Conservation (phyloP, 225 moss, liverwort and hornwort genomes). For the Neckera pumila region DNA sequence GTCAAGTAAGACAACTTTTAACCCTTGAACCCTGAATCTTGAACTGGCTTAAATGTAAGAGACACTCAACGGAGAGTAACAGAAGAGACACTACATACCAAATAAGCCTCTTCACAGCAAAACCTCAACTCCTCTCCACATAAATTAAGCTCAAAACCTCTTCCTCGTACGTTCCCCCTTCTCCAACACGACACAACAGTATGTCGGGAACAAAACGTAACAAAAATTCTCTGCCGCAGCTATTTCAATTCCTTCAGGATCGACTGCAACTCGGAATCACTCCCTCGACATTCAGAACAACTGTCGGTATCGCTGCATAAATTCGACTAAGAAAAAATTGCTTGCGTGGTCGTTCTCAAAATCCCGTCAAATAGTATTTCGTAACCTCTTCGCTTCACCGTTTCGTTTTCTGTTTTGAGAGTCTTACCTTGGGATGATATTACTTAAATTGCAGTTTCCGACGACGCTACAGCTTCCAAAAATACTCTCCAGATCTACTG, state of each 20-base stretch:
- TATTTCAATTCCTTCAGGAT: background rate
- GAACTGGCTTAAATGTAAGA: background rate
- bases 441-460: background rate
- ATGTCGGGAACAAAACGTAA: background rate
- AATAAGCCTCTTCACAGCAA: background rate
- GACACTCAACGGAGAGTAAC: background rate
- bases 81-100: background rate
- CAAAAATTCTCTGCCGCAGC: background rate
- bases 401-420: background rate
- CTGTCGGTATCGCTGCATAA: background rate
- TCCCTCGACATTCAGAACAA: background rate
- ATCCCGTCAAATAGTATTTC: background rate
- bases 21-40: background rate
- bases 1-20: background rate
- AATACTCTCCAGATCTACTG: background rate
- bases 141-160: background rate
- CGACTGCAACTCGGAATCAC: background rate
- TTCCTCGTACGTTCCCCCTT: background rate
- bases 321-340: background rate
- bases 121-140: background rate
- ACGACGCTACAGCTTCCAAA: background rate
- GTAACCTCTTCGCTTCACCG: too few species aligned
- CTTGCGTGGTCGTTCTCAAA: background rate
- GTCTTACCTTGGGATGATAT: background rate
- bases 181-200: background rate